phyloP scores from a whole-genome alignment of 208 protist genomes.

The Trypanosoma avium region DNA sequence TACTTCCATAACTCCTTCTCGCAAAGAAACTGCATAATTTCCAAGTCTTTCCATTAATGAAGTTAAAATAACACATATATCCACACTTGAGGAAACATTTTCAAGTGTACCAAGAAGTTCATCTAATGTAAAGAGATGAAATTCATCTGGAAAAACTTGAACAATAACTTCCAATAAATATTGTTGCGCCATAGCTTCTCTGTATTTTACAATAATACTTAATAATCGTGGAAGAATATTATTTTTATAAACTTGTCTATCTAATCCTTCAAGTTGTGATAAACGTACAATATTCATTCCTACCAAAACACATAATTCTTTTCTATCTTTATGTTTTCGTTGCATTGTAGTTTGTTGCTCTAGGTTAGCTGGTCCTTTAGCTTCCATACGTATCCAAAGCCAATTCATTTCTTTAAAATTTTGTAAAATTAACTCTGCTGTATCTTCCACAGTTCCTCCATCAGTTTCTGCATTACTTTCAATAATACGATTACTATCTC shows the following conservation, averaged over 20 bases:
- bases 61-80: conserved; percentile 86
- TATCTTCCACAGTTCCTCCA: conserved; percentile 90
- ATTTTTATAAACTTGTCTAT: conserved; percentile 85
- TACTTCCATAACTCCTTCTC: conserved; percentile 30
- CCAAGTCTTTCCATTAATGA: conserved; percentile 90
- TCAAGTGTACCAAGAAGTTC: conserved; percentile 71
- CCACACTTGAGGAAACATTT: conserved; percentile 81
- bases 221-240: conserved; percentile 89
- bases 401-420: conserved; percentile 99
- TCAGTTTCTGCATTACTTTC: conserved; percentile 17
- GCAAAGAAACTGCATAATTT: conserved; percentile 57
- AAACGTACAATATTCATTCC: conserved; percentile 97
- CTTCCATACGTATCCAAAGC: conserved; percentile 99
- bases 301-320: conserved; percentile 96
- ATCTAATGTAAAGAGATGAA: conserved; percentile 95
- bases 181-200: conserved; percentile 97
- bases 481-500: conserved; percentile 59
- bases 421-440: conserved; percentile 94
- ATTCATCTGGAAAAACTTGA: conserved; percentile 98
- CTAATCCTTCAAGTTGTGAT: conserved; percentile 95
- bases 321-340: conserved; percentile 90
- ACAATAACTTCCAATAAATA: conserved; percentile 98
- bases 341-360: conserved; percentile 23
- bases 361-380: conserved; percentile 53
- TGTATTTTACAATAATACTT: conserved; percentile 92